Evolutionary conservation across 164 flowering plant genomes (phyloP).

Genomic region (Protea cynaroides): DNA sequence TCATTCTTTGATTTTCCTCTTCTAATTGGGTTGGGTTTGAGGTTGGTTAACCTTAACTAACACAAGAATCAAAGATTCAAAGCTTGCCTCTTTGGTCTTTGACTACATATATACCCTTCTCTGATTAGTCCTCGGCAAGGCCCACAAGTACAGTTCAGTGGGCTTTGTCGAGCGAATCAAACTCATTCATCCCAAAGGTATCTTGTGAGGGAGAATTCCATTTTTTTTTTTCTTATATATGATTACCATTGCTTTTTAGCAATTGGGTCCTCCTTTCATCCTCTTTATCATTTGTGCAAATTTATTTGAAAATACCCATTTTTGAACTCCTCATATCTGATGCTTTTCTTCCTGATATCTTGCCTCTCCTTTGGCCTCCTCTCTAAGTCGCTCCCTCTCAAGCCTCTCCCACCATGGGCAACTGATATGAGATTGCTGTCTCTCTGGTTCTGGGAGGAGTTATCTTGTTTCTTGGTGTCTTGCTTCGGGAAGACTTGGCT

Average conservation of each 20-base stretch:
- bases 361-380: conserved; percentile 64
- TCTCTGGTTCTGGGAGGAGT: conserved; percentile 38
- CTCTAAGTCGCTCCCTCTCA: conserved; percentile 47
- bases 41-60: not conserved
- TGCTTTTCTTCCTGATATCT: conserved; percentile 68
- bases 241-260: conserved; percentile 16
- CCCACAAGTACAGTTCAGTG: conserved; percentile 43
- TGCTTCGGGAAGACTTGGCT: conserved; percentile 16
- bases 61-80: not conserved
- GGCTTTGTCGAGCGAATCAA: conserved; percentile 27
- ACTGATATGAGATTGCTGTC: conserved; percentile 44
- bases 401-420: conserved; percentile 46
- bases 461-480: conserved; percentile 20
- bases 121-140: conserved; percentile 11
- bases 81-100: not conserved
- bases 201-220: conserved; percentile 3
- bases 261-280: conserved; percentile 15
- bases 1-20: not conserved
- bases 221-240: not conserved
- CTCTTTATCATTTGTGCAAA: conserved; percentile 13
- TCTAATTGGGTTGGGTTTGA: not conserved
- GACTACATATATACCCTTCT: conserved; percentile 8
- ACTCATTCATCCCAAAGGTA: conserved; percentile 15
- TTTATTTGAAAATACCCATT: conserved; percentile 12
- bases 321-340: conserved; percentile 24